Percentiles rank a stretch among this genome's conserved stretches.
Conservation (phyloP, 306 rosid genomes). For the Cicer yamashitae region DNA sequence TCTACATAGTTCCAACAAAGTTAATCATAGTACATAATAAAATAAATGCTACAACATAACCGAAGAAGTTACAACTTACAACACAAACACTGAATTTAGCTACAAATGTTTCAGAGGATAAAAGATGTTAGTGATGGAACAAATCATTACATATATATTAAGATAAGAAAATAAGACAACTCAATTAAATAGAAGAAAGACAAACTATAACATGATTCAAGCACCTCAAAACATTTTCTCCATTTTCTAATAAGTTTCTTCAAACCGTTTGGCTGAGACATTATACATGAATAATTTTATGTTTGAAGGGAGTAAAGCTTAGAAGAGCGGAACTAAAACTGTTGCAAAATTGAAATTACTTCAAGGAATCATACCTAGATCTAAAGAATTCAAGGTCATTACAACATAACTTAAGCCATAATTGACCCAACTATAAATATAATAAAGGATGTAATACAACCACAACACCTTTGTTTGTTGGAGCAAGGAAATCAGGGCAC, state of each 20-base stretch:
- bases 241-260: slow-evolving; percentile 2
- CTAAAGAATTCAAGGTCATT: slow-evolving; percentile 22
- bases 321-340: not conserved
- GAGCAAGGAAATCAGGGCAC: slow-evolving; percentile 5
- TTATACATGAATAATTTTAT: slow-evolving; percentile 10
- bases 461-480: not conserved
- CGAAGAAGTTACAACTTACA: not conserved
- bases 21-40: not conserved
- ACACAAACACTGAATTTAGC: not conserved
- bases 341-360: slow-evolving; percentile 22
- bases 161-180: not conserved
- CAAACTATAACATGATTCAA: not conserved
- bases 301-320: slow-evolving; percentile 28
- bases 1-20: not conserved
- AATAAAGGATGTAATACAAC: slow-evolving; percentile 6
- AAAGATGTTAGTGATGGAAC: not conserved
- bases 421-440: slow-evolving; percentile 10
- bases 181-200: not conserved
- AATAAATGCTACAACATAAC: not conserved
- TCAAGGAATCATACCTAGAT: slow-evolving; percentile 23
- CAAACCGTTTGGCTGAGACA: slow-evolving; percentile 3
- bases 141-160: not conserved
- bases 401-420: slow-evolving; percentile 27
- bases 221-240: not conserved
- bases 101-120: not conserved